Conservation (phyloP, 2,329 filamentous ascomycete species). For the Phyllosticta paracitricarpa region DNA sequence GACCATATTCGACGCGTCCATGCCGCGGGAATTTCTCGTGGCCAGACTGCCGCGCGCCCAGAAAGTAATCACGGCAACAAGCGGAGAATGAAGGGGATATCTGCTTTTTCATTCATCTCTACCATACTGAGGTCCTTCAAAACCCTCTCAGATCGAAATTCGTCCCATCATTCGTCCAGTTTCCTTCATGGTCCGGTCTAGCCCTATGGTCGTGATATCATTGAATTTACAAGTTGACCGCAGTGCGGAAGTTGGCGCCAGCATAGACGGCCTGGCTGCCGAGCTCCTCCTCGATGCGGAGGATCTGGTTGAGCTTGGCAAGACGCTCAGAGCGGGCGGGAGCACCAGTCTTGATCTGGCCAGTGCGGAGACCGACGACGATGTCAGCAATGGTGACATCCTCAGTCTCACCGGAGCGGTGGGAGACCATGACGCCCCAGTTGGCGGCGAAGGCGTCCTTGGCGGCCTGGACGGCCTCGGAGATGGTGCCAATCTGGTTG, state of each 20-base stretch:
- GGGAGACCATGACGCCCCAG: conserved; percentile 99
- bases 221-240: conserved; percentile 67
- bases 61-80: background rate
- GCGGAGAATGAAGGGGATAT: background rate
- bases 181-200: background rate
- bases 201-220: background rate
- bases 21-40: background rate
- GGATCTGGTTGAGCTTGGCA: conserved; percentile 99
- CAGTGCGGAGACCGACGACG: conserved; percentile 88
- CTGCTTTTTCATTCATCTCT: background rate
- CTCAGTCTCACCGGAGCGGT: conserved; percentile 98
- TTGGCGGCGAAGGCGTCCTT: conserved; percentile 93
- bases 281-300: conserved; percentile 98
- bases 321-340: conserved; percentile 94
- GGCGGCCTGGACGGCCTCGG: conserved; percentile 96
- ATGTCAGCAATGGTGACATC: conserved; percentile 99
- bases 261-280: conserved; percentile 86
- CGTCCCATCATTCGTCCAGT: background rate
- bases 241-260: conserved; percentile 80
- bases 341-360: conserved; percentile 98
- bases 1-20: background rate
- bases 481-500: conserved; percentile 99
- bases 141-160: background rate
- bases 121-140: background rate
- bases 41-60: background rate